Base-by-base conservation (phyloP, 768 basidiomycete genomes). In the Coprinopsis cinerea region DNA sequence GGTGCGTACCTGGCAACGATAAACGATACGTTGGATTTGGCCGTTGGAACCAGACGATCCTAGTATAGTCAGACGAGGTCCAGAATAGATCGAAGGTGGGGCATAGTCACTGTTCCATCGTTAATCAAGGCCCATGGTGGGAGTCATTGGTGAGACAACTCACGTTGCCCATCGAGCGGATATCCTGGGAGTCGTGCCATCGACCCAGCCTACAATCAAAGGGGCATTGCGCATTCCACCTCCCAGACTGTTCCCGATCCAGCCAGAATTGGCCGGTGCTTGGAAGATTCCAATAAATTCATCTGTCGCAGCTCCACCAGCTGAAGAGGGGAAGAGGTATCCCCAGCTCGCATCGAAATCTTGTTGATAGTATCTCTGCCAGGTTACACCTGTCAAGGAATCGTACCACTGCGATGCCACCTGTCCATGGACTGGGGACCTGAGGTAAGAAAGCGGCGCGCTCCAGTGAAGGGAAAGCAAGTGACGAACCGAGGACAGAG, bases 11-110 rank as follows among this genome's bases (percentile, higher is more conserved):
- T 53, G 52, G 39, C 52, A 56, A 44, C 49, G 55, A 27, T 44
- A 56, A 18, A 53, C 49, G 22, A 56, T 51, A 3, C 55, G 52
- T 37, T 56, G 55, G 35, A 51, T 45, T 2, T 28, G 43, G 15
- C 28, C 32, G 25, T 50, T 35, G n/a, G 41, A 44, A 14, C 52
- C 55, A 11, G 55, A 53, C 4, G 44, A 34, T 1, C 47, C 44
- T 2, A 56, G 43, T 17, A 56, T 49, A 14, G 52, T 48, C 2
- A 54, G 18, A 11, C 14, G 40, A 18, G 44, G 55, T 32, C 45
- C 52, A 14, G 25, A 10, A 20, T 5, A 7, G n/a, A 34, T n/a
- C 13, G 2, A 5, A 2, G 37, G 40, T 15, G 40, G 37, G 14
- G 39, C 48, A 30, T 49, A 41, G 23, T 35, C 35, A 4, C 47